Evolutionary conservation across 306 rosid species (phyloP), one percentile per base, ranked within the genome.

Genomic region (Alnus rubra): DNA sequence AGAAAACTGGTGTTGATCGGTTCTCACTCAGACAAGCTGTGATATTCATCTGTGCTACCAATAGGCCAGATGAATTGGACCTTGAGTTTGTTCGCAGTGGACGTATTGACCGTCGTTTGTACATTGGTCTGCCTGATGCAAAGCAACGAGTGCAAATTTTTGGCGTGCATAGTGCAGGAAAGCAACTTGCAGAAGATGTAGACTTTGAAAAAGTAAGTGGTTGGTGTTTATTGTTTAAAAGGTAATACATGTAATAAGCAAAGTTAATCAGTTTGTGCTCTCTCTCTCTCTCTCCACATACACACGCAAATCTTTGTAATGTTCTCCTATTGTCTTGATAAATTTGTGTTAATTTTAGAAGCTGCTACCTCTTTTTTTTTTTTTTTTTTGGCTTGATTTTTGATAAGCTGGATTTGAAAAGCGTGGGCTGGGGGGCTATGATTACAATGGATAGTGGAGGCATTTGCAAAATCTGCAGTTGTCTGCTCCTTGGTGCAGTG

Each of bases 1-100:
- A 92, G 74, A 95, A 71, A 89, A 91, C 82, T 18, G 98, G 98
- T 23, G 88, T 95, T 75, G 98, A 91, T 82, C 90, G 98, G 65
- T 84, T 90, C 76, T 95, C 98, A 59, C 96, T 95, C 15, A 87
- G 94, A 88, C 98, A 92, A 92, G 97, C 98, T 69, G 94, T 95
- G 79, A 92, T 95, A 87, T 95, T 95, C 84, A 86, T 95, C 71
- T 95, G 97, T 90, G 98, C 98, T 54, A 95, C 98, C 60, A 95
- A 95, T 82, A 87, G 98, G 86, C 96, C 98, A 16, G 98, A 95
- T 79, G 98, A 95, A 75, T 80, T 95, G 84, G 98, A 95, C 87
- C 90, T 76, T 70, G 98, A 92, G 59, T 95, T 95, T 81, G 97
- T 95, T 84, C 96, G 92, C 48, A 74, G 88, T 54, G 98, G 98